phyloP scores from a whole-genome alignment of 768 basidiomycete genomes.

The Auricularia cornea region DNA sequence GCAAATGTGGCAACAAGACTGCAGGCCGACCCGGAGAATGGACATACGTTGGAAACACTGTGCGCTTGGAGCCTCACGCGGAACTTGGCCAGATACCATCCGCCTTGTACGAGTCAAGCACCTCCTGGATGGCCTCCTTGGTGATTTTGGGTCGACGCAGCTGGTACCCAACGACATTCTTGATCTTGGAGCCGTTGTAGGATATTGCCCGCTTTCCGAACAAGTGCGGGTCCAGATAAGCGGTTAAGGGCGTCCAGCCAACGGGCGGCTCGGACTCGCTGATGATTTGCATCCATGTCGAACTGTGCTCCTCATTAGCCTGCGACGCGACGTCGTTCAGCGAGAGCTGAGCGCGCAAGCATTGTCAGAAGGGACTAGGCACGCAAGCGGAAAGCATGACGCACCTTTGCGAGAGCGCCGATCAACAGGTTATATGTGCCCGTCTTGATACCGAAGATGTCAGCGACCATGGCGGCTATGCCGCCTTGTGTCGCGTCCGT shows the following conservation, averaged over 20 bases:
- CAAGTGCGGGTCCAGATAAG: slow-evolving; percentile 71
- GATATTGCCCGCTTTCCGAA: slow-evolving; percentile 63
- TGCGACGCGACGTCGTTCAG: slow-evolving; percentile 69
- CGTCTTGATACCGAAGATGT: slow-evolving; percentile 69
- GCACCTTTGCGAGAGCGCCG: slow-evolving; percentile 58
- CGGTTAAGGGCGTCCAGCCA: slow-evolving; percentile 59
- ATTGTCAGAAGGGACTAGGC: not conserved
- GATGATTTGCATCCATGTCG: slow-evolving; percentile 78
- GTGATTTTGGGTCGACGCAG: slow-evolving; percentile 55
- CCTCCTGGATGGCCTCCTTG: slow-evolving; percentile 53
- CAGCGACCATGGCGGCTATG: slow-evolving; percentile 55
- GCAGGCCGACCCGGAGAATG: not conserved
- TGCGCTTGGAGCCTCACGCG: not conserved
- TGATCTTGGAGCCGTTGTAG: slow-evolving; percentile 65
- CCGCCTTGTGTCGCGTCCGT: slow-evolving; percentile 61
- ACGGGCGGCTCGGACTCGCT: slow-evolving; percentile 60
- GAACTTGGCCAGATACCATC: slow-evolving; percentile 46
- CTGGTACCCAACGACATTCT: slow-evolving; percentile 60
- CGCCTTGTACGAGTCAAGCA: slow-evolving; percentile 72
- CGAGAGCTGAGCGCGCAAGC: slow-evolving; percentile 35
- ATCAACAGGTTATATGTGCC: slow-evolving; percentile 72
- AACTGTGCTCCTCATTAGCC: slow-evolving; percentile 77
- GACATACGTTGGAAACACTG: not conserved
- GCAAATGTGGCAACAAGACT: not conserved
- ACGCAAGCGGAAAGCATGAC: slow-evolving; percentile 5